Evolutionary conservation across 495 filamentous ascomycete species (phyloP).

Genomic region (Podospora appendiculata): DNA sequence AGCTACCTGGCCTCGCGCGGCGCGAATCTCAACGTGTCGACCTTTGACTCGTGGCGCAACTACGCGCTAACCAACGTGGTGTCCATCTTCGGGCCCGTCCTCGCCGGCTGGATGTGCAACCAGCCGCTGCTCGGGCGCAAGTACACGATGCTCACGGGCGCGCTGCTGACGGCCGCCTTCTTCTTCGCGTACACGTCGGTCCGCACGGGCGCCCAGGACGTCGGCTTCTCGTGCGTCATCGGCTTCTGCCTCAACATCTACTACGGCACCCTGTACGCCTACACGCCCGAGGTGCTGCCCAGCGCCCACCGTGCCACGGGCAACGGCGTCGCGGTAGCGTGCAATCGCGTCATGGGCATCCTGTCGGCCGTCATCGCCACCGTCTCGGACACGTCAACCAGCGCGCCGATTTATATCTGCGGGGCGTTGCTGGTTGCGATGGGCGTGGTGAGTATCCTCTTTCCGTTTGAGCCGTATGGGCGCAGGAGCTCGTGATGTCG

Average conservation of each 20-base stretch:
- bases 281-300: constrained; percentile 53
- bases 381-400: constrained; percentile 48
- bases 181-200: constrained; percentile 66
- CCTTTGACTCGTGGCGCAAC: constrained; percentile 61
- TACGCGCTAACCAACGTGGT: constrained; percentile 60
- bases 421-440: constrained; percentile 58
- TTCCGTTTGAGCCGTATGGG: constrained; percentile 69
- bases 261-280: constrained; percentile 65
- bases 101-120: constrained; percentile 58
- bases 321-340: constrained; percentile 60
- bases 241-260: constrained; percentile 63
- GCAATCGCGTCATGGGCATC: constrained; percentile 68
- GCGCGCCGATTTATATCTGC: constrained; percentile 62
- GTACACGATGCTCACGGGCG: constrained; percentile 61
- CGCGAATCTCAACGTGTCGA: constrained; percentile 25
- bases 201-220: constrained; percentile 47
- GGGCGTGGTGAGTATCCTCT: constrained; percentile 49
- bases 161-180: constrained; percentile 53
- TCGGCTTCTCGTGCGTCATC: constrained; percentile 60
- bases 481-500: constrained; percentile 49
- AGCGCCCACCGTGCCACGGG: constrained; percentile 64
- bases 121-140: constrained; percentile 48
- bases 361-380: constrained; percentile 58
- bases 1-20: constrained; percentile 34
- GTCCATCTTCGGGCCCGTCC: constrained; percentile 55